Percentiles rank a stretch among this genome's conserved stretches.
Evolutionary conservation across 78 protist species (phyloP).

Genomic region (Dictyostelium intermedium): DNA sequence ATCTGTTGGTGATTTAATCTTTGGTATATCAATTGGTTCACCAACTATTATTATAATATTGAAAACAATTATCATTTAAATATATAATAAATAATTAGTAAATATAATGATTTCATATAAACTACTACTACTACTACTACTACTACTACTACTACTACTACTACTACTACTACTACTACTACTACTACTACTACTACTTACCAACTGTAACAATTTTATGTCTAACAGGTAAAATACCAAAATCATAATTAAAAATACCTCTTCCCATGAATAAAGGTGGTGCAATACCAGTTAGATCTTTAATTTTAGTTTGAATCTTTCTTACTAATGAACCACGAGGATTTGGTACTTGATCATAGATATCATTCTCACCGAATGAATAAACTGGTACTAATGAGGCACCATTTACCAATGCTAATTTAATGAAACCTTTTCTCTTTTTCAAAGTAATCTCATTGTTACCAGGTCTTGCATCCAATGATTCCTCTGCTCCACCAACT

Average conservation of each 20-base stretch:
- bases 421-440: slow-evolving; percentile 77
- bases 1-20: slow-evolving; percentile 19
- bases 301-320: slow-evolving; percentile 45
- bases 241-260: slow-evolving; percentile 79
- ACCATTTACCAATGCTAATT: slow-evolving; percentile 67
- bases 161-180: too few relatives aligned
- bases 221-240: slow-evolving; percentile 61
- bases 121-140: too few relatives aligned
- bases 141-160: too few relatives aligned
- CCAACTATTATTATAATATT: slow-evolving; percentile 17
- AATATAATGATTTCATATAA: too few relatives aligned
- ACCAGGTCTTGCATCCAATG: slow-evolving; percentile 77
- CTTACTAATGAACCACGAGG: slow-evolving; percentile 72
- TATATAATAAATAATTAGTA: not conserved
- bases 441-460: slow-evolving; percentile 41
- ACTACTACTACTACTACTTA: too few relatives aligned
- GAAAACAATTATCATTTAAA: too few relatives aligned
- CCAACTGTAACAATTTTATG: slow-evolving; percentile 43
- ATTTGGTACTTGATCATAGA: slow-evolving; percentile 70
- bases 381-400: slow-evolving; percentile 76
- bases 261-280: slow-evolving; percentile 79
- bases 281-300: slow-evolving; percentile 64
- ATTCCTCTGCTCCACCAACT: slow-evolving; percentile 82
- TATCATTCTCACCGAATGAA: slow-evolving; percentile 81
- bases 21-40: slow-evolving; percentile 61